These are phyloP conservation scores for Tremella mesenterica DNA, from an alignment of 768 basidiomycete genomes.

Conservation along the genomic window DNA sequence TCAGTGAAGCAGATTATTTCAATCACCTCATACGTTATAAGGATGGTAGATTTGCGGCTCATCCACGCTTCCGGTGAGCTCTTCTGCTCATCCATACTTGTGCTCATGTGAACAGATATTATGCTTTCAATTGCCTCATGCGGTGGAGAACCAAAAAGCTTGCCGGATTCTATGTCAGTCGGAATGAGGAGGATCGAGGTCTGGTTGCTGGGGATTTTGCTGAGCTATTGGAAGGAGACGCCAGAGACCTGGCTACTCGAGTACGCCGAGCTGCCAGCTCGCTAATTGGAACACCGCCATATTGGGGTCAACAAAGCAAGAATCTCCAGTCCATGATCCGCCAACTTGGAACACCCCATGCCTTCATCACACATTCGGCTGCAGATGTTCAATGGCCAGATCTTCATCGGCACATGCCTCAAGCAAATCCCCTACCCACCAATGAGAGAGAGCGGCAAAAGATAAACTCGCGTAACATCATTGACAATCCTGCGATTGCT, in stretches of 20 bases:
- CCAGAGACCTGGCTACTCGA: not conserved
- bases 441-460: not conserved
- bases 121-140: not conserved
- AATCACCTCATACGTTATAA: not conserved
- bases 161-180: not conserved
- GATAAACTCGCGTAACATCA: not conserved
- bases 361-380: slow-evolving; percentile 1
- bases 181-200: not conserved
- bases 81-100: not conserved
- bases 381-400: slow-evolving; percentile 1
- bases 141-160: not conserved
- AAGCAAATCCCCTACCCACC: not conserved
- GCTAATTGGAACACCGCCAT: not conserved
- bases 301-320: not conserved
- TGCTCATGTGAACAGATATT: not conserved
- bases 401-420: slow-evolving; percentile 1
- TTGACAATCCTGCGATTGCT: slow-evolving; percentile 1
- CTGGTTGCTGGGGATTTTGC: not conserved
- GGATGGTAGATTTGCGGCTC: not conserved
- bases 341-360: not conserved
- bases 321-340: not conserved
- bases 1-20: not conserved
- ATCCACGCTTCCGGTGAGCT: not conserved
- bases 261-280: not conserved
- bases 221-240: not conserved